Evolutionary conservation across 2,329 filamentous ascomycete genomes (phyloP).

Genomic region (Aspergillus nomiae): DNA sequence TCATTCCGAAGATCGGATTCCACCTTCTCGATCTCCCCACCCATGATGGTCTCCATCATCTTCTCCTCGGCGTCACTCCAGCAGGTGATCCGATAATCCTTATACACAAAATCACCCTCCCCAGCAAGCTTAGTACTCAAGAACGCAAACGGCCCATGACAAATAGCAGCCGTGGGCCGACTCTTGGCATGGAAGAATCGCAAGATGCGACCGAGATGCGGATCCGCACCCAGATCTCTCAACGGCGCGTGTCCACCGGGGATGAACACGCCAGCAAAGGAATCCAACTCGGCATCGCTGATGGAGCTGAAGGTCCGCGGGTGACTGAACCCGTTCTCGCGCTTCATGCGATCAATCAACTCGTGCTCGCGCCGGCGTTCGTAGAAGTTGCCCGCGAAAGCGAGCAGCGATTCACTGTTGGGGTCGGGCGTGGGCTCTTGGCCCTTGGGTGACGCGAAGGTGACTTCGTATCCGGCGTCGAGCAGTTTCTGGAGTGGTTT

Average conservation of each 20-base stretch:
- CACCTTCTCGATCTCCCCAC: conserved; percentile 48
- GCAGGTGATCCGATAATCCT: conserved; percentile 49
- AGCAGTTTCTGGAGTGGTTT: conserved; percentile 42
- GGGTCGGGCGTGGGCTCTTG: conserved; percentile 46
- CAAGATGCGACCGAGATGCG: conserved; percentile 47
- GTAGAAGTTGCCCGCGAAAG: conserved; percentile 51
- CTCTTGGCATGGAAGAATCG: conserved; percentile 42
- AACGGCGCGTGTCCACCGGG: conserved; percentile 51
- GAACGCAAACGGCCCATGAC: conserved; percentile 51
- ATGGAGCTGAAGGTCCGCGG: conserved; percentile 44
- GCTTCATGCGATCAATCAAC: conserved; percentile 48
- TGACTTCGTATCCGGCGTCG: conserved; percentile 44
- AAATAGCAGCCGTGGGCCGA: conserved; percentile 51
- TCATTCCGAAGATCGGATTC: conserved; percentile 41
- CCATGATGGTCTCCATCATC: conserved; percentile 47
- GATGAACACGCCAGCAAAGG: conserved; percentile 47
- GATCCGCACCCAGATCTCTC: conserved; percentile 43
- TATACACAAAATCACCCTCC: conserved; percentile 44
- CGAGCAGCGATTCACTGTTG: conserved; percentile 43
- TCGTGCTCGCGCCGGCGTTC: conserved; percentile 44
- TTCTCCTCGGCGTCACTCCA: conserved; percentile 52
- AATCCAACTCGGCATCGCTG: conserved; percentile 41
- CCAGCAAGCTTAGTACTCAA: conserved; percentile 43
- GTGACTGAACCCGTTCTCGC: conserved; percentile 45
- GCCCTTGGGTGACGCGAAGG: conserved; percentile 49